Percentiles rank a stretch among this genome's conserved stretches.
Evolutionary conservation across 495 filamentous ascomycete genomes (phyloP).

Genomic region (Trichoderma gamsii): DNA sequence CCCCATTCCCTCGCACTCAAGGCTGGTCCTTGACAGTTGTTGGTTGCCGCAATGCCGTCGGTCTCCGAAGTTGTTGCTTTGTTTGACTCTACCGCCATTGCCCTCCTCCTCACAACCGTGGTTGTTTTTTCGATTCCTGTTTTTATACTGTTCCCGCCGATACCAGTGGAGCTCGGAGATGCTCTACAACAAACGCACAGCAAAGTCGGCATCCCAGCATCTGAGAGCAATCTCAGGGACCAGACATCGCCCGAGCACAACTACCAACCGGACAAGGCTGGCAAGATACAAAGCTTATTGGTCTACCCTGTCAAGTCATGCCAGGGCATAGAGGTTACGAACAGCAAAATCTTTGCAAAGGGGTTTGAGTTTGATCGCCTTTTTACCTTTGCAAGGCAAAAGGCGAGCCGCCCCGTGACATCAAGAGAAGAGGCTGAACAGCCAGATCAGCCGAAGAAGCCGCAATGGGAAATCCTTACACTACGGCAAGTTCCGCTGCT

Average conservation of each 20-base stretch:
- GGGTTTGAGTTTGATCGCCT: conserved; percentile 80
- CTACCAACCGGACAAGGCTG: conserved; percentile 22
- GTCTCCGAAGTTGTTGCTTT: neutral
- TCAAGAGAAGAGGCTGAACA: conserved; percentile 12
- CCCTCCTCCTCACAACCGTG: conserved; percentile 41
- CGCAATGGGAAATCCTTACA: conserved; percentile 74
- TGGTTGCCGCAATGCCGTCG: conserved; percentile 17
- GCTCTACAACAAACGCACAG: conserved; percentile 42
- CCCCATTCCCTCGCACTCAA: neutral
- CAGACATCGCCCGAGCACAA: conserved; percentile 34
- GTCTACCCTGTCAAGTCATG: conserved; percentile 90
- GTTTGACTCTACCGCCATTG: conserved; percentile 27
- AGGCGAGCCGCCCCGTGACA: conserved; percentile 33
- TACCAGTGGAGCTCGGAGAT: conserved; percentile 39
- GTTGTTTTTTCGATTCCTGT: conserved; percentile 43
- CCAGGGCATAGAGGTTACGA: conserved; percentile 65
- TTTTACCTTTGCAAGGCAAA: conserved; percentile 73
- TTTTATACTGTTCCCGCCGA: conserved; percentile 41
- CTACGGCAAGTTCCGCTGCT: conserved; percentile 67
- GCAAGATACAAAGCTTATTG: conserved; percentile 67
- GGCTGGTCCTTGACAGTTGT: conserved; percentile 13
- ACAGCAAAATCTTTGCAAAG: conserved; percentile 58
- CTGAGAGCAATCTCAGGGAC: conserved; percentile 39
- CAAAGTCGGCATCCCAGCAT: conserved; percentile 29
- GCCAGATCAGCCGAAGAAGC: conserved; percentile 34